phyloP scores from a whole-genome alignment of 2,329 filamentous ascomycete species.

The Fusarium sp. region DNA sequence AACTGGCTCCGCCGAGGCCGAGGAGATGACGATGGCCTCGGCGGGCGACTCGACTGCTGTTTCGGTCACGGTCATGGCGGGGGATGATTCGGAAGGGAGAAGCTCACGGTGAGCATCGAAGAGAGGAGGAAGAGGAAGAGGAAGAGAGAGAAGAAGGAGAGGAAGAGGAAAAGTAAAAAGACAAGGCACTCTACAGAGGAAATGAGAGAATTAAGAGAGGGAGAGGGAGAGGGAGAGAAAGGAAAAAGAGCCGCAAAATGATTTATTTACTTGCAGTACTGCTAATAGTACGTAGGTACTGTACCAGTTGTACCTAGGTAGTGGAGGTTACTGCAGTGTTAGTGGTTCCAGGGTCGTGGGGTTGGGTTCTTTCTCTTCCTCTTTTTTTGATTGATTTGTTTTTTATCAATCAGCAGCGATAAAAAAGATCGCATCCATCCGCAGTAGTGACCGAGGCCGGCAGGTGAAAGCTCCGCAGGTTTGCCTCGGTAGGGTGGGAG shows the following conservation, averaged over 20 bases:
- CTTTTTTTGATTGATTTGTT: too few species aligned
- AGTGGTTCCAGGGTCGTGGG: conserved; percentile 17
- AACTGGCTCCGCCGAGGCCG: conserved; percentile 30
- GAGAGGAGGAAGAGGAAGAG: not conserved
- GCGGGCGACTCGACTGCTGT: conserved; percentile 38
- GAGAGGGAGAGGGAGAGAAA: conserved; percentile 1
- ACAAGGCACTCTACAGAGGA: not conserved
- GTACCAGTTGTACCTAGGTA: too few species aligned
- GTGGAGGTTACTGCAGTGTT: conserved; percentile 9
- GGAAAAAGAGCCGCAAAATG: conserved; percentile 6
- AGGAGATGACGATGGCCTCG: conserved; percentile 40
- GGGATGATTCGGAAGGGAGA: conserved; percentile 18
- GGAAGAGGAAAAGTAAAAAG: too few species aligned
- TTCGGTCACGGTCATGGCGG: conserved; percentile 43
- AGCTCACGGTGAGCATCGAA: conserved; percentile 35
- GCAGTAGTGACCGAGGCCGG: conserved; percentile 42
- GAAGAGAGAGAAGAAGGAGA: not conserved
- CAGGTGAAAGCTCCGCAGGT: conserved; percentile 27
- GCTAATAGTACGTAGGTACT: not conserved
- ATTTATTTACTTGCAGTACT: not conserved
- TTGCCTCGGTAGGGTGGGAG: conserved; percentile 37
- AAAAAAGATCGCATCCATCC: conserved; percentile 21
- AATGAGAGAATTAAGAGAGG: not conserved
- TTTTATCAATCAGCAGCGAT: conserved; percentile 24
- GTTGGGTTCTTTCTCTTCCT: not conserved